A percentile compares a stretch with the other conserved stretches of the same genome.
phyloP scores from a whole-genome alignment of 2,329 filamentous ascomycete species.

The Anthostomella pinea region DNA sequence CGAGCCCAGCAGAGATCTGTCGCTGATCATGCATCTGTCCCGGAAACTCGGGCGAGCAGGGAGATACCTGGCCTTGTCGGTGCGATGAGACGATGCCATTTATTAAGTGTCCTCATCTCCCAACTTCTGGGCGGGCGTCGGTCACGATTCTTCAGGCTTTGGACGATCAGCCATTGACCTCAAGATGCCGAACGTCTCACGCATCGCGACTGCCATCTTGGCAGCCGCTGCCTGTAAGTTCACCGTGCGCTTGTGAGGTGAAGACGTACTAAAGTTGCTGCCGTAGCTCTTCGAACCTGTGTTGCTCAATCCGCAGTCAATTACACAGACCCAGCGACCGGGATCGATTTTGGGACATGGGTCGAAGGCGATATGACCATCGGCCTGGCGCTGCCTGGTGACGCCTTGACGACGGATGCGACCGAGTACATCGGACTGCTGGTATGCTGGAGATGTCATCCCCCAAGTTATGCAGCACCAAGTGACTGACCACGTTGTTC shows the following conservation, averaged over 20 bases:
- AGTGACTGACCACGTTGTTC: constrained; percentile 11
- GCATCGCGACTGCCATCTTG: constrained; percentile 28
- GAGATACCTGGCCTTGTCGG: constrained; percentile 16
- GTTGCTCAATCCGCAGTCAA: constrained; percentile 25
- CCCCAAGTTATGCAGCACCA: no score
- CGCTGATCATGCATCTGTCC: constrained; percentile 23
- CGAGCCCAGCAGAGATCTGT: constrained; percentile 17
- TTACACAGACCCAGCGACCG: constrained; percentile 30
- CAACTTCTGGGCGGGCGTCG: constrained; percentile 7
- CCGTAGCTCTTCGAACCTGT: constrained; percentile 25
- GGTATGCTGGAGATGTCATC: constrained; percentile 18
- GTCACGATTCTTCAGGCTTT: constrained; percentile 21
- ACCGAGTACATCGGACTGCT: constrained; percentile 31
- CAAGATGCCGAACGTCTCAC: constrained; percentile 30
- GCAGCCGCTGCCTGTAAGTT: constrained; percentile 29
- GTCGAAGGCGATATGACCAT: constrained; percentile 24
- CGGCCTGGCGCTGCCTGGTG: constrained; percentile 28
- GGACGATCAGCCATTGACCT: constrained; percentile 22
- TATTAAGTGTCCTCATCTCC: constrained; percentile 22
- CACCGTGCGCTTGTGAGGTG: background rate
- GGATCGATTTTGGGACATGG: constrained; percentile 32
- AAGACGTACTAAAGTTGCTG: constrained; percentile 15
- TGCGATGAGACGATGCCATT: constrained; percentile 18
- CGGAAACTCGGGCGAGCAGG: constrained; percentile 24
- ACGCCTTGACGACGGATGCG: constrained; percentile 29